Evolutionary conservation across 2,329 filamentous ascomycete genomes (phyloP).

Genomic region (Diaporthe ilicicola): DNA sequence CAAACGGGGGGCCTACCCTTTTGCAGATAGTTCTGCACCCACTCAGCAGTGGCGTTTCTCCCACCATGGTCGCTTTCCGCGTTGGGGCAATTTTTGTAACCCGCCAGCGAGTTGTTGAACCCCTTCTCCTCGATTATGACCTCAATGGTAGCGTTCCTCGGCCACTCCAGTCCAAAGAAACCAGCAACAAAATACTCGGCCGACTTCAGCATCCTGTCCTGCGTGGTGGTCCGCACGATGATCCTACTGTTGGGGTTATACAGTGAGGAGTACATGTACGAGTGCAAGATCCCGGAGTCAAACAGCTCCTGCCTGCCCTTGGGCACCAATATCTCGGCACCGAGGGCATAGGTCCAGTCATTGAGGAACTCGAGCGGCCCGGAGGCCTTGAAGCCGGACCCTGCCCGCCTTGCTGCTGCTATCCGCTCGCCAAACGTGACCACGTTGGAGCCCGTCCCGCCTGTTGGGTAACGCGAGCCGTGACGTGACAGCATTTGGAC

Average conservation of each 20-base stretch:
- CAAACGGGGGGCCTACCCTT: conserved; percentile 53
- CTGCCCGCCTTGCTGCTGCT: conserved; percentile 55
- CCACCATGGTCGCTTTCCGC: conserved; percentile 60
- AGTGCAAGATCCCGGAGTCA: conserved; percentile 72
- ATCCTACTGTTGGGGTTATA: conserved; percentile 79
- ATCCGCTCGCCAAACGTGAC: conserved; percentile 65
- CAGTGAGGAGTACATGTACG: conserved; percentile 75
- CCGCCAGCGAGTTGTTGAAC: conserved; percentile 77
- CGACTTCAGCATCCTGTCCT: conserved; percentile 79
- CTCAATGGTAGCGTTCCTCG: conserved; percentile 75
- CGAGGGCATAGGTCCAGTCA: conserved; percentile 74
- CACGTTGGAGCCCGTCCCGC: conserved; percentile 59
- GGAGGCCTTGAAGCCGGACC: conserved; percentile 56
- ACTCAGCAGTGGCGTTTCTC: conserved; percentile 62
- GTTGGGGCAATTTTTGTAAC: conserved; percentile 73
- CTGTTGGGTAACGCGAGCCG: conserved; percentile 77
- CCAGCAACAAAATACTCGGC: conserved; percentile 82
- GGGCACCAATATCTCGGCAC: conserved; percentile 75
- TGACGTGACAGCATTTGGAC: conserved; percentile 78
- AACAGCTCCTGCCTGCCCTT: conserved; percentile 76
- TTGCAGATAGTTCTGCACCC: conserved; percentile 71
- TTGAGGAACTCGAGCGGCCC: conserved; percentile 73
- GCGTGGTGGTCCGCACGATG: conserved; percentile 77
- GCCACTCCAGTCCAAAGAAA: conserved; percentile 81
- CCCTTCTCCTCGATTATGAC: conserved; percentile 70